Conservation (phyloP, 805 yeast genomes). For the Spencermartinsiella europaea region DNA sequence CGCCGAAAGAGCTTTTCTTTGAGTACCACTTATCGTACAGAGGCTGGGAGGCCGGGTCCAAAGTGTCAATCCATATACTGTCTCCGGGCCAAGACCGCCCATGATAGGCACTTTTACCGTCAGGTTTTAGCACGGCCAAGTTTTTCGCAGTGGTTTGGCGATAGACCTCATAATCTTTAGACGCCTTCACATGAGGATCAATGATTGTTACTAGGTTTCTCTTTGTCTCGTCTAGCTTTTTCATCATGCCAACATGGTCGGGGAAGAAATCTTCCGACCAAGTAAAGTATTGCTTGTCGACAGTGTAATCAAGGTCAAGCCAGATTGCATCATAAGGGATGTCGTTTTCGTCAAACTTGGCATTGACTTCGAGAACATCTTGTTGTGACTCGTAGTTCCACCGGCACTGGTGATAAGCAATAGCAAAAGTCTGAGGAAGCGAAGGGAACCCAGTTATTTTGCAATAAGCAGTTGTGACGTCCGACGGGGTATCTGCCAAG, state of each 20-base stretch:
- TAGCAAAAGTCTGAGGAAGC: slow-evolving; percentile 70
- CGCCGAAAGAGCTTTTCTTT: slow-evolving; percentile 35
- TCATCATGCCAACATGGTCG: slow-evolving; percentile 62
- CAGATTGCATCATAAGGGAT: slow-evolving; percentile 90
- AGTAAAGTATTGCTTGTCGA: slow-evolving; percentile 79
- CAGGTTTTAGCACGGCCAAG: slow-evolving; percentile 39
- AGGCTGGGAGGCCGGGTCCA: slow-evolving; percentile 49
- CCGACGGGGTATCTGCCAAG: slow-evolving; percentile 52
- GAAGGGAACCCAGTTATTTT: slow-evolving; percentile 63
- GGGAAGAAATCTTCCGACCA: slow-evolving; percentile 77
- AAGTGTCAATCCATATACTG: slow-evolving; percentile 85
- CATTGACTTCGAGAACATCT: slow-evolving; percentile 70
- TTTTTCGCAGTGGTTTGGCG: slow-evolving; percentile 38
- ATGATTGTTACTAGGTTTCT: slow-evolving; percentile 76
- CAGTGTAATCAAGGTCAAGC: slow-evolving; percentile 92
- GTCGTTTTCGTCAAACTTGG: slow-evolving; percentile 60
- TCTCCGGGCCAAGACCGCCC: slow-evolving; percentile 99
- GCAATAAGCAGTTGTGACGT: slow-evolving; percentile 57
- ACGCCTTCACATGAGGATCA: slow-evolving; percentile 81
- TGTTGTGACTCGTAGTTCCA: slow-evolving; percentile 91
- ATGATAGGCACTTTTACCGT: slow-evolving; percentile 48
- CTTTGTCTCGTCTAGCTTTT: slow-evolving; percentile 61
- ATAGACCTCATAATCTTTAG: slow-evolving; percentile 47
- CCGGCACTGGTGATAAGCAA: slow-evolving; percentile 93
- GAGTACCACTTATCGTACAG: slow-evolving; percentile 30